Percentiles rank a stretch among this genome's conserved stretches.
phyloP scores from a whole-genome alignment of 1,284 basidiomycete genomes.

The Albatrellus sp. region DNA sequence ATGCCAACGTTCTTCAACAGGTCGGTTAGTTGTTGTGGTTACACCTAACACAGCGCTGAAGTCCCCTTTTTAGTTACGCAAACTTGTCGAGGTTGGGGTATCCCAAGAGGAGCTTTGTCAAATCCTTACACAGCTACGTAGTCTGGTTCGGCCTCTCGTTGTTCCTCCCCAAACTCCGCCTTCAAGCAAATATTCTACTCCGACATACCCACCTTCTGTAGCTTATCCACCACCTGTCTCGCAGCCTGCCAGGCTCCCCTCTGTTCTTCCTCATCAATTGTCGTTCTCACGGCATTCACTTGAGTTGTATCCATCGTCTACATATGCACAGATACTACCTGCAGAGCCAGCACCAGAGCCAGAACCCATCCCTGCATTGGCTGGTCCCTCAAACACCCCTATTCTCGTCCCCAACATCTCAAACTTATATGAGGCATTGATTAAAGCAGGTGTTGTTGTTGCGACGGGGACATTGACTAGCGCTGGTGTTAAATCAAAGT shows the following conservation, averaged over 20 bases:
- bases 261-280: constrained; percentile 8
- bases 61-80: constrained; percentile 43
- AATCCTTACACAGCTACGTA: constrained; percentile 67
- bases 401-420: constrained; percentile 28
- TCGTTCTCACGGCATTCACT: neutral
- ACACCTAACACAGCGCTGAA: constrained; percentile 7
- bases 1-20: constrained; percentile 63
- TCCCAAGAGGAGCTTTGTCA: constrained; percentile 72
- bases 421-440: constrained; percentile 48
- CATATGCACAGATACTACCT: neutral
- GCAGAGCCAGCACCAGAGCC: too few species aligned
- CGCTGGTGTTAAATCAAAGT: neutral
- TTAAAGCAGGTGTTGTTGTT: constrained; percentile 66
- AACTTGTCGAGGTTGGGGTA: constrained; percentile 61
- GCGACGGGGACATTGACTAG: constrained; percentile 33
- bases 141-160: constrained; percentile 39
- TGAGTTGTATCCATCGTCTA: neutral
- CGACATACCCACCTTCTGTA: constrained; percentile 7
- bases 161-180: constrained; percentile 22
- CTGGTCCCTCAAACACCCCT: constrained; percentile 9
- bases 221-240: constrained; percentile 10
- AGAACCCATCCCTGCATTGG: constrained; percentile 16
- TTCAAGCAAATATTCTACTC: constrained; percentile 12
- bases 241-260: constrained; percentile 12
- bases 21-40: constrained; percentile 28